phyloP scores from a whole-genome alignment of 257 asterid species.

The Nicotiana undulata region DNA sequence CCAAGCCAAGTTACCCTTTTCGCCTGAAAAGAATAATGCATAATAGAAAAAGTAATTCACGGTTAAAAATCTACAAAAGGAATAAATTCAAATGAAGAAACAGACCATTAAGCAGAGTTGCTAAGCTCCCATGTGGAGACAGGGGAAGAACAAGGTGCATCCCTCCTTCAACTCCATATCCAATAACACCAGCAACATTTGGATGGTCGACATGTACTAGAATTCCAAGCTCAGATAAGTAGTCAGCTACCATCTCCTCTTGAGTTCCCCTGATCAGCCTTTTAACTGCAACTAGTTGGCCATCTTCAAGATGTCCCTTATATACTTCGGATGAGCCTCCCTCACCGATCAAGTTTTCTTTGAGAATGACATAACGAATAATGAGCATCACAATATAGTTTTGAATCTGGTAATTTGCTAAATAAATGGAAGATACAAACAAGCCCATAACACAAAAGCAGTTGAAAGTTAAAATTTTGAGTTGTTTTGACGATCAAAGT shows the following conservation, averaged over 20 bases:
- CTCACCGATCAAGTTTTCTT: constrained; percentile 78
- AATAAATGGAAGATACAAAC: not conserved
- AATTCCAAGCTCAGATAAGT: constrained; percentile 87
- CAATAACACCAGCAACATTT: constrained; percentile 74
- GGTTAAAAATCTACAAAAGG: not conserved
- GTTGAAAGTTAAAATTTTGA: not conserved
- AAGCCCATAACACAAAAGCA: not conserved
- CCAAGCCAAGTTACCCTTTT: constrained; percentile 58
- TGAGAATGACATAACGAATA: not conserved
- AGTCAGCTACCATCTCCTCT: constrained; percentile 91
- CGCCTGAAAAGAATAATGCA: constrained; percentile 17
- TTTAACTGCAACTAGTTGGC: constrained; percentile 75
- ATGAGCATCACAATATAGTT: not conserved
- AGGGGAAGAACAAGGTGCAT: constrained; percentile 97
- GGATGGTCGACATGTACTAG: constrained; percentile 93
- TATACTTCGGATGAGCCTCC: constrained; percentile 96
- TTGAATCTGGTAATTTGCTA: not conserved
- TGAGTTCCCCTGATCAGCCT: constrained; percentile 73
- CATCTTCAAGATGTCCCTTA: constrained; percentile 75
- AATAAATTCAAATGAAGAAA: constrained; percentile 8
- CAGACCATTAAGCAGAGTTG: constrained; percentile 59
- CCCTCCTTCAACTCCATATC: constrained; percentile 97
- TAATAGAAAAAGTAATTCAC: not conserved
- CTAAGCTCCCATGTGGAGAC: constrained; percentile 88
- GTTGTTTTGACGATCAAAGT: not conserved